A percentile compares a stretch with the other conserved stretches of the same genome.
Conservation (phyloP, 2,329 filamentous ascomycete species). For the Alternaria arborescens region DNA sequence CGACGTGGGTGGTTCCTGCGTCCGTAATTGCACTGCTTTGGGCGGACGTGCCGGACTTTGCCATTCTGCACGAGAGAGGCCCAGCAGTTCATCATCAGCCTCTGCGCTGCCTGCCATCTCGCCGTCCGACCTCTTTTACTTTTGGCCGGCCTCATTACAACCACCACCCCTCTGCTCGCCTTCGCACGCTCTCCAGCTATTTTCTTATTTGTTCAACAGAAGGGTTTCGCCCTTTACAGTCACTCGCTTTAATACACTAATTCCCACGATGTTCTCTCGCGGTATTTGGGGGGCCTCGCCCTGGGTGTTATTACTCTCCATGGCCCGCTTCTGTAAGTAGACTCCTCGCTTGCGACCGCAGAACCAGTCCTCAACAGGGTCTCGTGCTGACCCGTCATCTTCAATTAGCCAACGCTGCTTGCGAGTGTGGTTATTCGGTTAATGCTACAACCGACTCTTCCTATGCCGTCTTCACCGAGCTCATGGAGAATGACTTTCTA, state of each 20-base stretch:
- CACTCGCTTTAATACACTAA: conserved; percentile 31
- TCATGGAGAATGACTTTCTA: conserved; percentile 76
- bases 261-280: conserved; percentile 27
- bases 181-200: conserved; percentile 23
- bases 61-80: conserved; percentile 12
- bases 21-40: conserved; percentile 21
- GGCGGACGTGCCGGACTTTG: conserved; percentile 19
- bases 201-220: conserved; percentile 25
- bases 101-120: conserved; percentile 14
- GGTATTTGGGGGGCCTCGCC: conserved; percentile 35
- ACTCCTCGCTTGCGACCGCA: neutral
- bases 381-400: conserved; percentile 20
- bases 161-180: conserved; percentile 18
- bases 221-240: conserved; percentile 22
- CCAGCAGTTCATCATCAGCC: conserved; percentile 22
- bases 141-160: conserved; percentile 13
- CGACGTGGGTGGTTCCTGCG: conserved; percentile 23
- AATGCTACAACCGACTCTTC: conserved; percentile 54
- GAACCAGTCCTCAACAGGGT: neutral
- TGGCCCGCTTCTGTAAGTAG: conserved; percentile 44
- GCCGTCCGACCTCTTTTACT: conserved; percentile 12
- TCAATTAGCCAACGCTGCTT: conserved; percentile 57
- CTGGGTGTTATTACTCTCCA: conserved; percentile 40
- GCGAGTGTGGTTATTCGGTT: conserved; percentile 76
- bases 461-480: conserved; percentile 69